Base-by-base conservation (phyloP, 2,329 filamentous ascomycete genomes). In the Fusarium lateritium region DNA sequence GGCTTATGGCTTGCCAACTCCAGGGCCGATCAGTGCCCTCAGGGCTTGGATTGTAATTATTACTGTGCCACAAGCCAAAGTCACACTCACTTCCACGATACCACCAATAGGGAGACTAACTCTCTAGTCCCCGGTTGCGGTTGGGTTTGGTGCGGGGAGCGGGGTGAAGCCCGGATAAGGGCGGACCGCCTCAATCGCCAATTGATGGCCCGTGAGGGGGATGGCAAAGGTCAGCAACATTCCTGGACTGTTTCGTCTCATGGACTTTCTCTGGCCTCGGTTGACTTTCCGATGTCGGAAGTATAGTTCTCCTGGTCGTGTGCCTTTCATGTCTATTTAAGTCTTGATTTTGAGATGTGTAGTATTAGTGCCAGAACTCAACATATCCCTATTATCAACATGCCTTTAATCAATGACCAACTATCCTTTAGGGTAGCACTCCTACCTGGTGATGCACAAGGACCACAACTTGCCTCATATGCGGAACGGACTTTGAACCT, bases 361-460 rank as follows among this genome's bases (percentile, higher is more conserved):
- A 7, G 11, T 14, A 3, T 22, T 11, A 14, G 10, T 11, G 21
- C 5, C 19, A 40, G 19, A 21, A 38, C 14, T 28, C 21, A 38
- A 50, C 3, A 24, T 39, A 49, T 26, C 7, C 24, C 17, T 21
- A 5, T 14, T 22, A 40, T 24, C 24, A 63, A 24, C 34, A 64
- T 64, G 60, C 59, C 63, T 47, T 39, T 56, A 10, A 40, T 56
- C 15, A 43, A 42, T 11, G 50, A 59, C 22, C 47, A 45, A n/a
- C 21, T 34, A 36, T 40, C 31, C 8, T 64, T 52, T 17, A 21
- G 19, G 24, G 26, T 64, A 34, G 44, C 54, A 9, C 34, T 66
- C 22, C 43, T 70, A 19, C 67, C 64, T 6, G 67, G 65, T 4
- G 65, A 68, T 38, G 61, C 49, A 0, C 56, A 56, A 9, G 67